Evolutionary conservation across 1,284 basidiomycete genomes (phyloP).

Genomic region (Sanghuangporus sanghuang): DNA sequence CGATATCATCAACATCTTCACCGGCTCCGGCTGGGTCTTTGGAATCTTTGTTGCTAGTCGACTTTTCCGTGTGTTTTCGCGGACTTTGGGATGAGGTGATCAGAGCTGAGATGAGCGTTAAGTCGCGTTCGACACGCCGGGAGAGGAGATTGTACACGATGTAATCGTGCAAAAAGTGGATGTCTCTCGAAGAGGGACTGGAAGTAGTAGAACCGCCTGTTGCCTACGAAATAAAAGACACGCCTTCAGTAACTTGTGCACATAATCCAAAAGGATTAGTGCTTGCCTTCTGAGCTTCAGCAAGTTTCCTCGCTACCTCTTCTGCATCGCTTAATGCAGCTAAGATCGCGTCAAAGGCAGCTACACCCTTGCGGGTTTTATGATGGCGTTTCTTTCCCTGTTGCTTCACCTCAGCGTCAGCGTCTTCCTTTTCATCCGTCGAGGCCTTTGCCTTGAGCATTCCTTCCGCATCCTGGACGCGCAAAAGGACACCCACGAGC

Average conservation of each 20-base stretch:
- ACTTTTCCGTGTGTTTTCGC: slow-evolving; percentile 23
- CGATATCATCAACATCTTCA: neutral
- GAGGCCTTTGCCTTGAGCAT: slow-evolving; percentile 35
- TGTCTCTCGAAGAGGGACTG: slow-evolving; percentile 53
- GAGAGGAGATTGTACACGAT: slow-evolving; percentile 83
- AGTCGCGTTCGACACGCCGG: slow-evolving; percentile 82
- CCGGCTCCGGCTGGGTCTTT: neutral
- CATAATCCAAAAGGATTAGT: slow-evolving; percentile 7
- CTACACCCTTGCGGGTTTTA: slow-evolving; percentile 65
- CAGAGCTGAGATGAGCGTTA: slow-evolving; percentile 72
- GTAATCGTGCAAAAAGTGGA: slow-evolving; percentile 81
- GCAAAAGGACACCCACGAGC: slow-evolving; percentile 82
- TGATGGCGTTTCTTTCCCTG: slow-evolving; percentile 40
- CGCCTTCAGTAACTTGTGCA: neutral
- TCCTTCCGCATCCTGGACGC: slow-evolving; percentile 75
- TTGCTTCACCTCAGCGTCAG: slow-evolving; percentile 24
- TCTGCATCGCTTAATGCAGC: slow-evolving; percentile 85
- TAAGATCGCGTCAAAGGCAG: slow-evolving; percentile 81
- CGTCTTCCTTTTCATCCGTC: slow-evolving; percentile 23
- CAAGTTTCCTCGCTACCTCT: slow-evolving; percentile 70
- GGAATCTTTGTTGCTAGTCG: slow-evolving; percentile 29
- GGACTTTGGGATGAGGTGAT: slow-evolving; percentile 37
- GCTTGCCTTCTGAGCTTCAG: slow-evolving; percentile 73
- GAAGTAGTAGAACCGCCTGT: slow-evolving; percentile 27
- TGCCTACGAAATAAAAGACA: slow-evolving; percentile 21